Base-by-base conservation (phyloP, 129 eudicot genomes). In the Calendula officinalis region DNA sequence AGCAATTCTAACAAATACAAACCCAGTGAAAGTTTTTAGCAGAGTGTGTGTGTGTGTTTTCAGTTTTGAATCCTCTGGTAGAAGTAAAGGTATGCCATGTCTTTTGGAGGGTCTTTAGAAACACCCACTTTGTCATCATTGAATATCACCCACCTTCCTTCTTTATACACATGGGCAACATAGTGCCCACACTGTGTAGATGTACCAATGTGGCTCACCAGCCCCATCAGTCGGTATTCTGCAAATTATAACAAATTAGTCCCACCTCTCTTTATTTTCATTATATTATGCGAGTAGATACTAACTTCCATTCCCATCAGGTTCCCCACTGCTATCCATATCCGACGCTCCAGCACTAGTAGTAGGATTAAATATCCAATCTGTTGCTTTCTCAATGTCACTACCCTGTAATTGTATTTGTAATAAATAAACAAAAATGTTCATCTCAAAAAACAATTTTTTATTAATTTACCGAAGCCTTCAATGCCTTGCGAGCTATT, bases 111-210 rank as follows among this genome's bases (percentile, higher is more conserved):
- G 76, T 86, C 82, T 78, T 81, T 87, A 0, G 99, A 94, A 71
- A 79, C 82, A 37, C 87, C 97, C 64, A 94, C 99, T 75, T 94
- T 94, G 42, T 86, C 89, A 50, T 94, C 99, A 12, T 94, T 94
- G 76, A 77, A 94, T 14, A 94, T 89, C 47, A 76, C 95, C 99
- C 99, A 94, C 74, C 84, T 80, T 43, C 97, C 92, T 66, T 94
- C 90, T 77, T 88, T 94, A 64, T 69, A 59, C 17, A 94, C 82
- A 37, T 94, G 99, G 3, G 99, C 99, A 68, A 94, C 99, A 53
- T 94, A 94, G 62, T 94, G 99, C 12, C 99, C 99, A 48, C 99
- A 94, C 45, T 86, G 99, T 8, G 97, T 94, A 22, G 96, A 88
- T 17, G 92, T 88, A 9, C 99, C 99, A 12, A 94, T 94, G 80